Conservation (phyloP, 2,329 filamentous ascomycete species). For the Pseudocercospora vitis region DNA sequence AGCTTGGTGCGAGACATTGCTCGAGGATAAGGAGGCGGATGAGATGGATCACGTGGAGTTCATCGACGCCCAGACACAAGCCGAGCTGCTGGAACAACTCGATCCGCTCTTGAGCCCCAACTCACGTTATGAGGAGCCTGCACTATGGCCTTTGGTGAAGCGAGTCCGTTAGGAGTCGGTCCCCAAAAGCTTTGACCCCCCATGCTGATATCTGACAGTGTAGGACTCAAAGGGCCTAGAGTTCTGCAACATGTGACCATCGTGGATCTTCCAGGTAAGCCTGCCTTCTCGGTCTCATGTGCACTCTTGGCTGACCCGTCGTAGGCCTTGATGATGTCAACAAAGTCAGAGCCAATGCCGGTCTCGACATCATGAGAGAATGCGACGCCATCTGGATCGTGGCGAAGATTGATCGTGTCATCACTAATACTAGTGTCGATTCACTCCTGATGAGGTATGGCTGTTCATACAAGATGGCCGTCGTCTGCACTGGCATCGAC, state of each 20-base stretch:
- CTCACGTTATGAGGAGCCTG: not conserved
- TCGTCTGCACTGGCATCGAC: slow-evolving; percentile 16
- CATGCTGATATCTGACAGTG: slow-evolving; percentile 3
- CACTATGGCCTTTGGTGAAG: slow-evolving; percentile 21
- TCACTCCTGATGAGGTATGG: slow-evolving; percentile 7
- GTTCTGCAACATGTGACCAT: slow-evolving; percentile 14
- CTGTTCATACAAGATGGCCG: slow-evolving; percentile 5
- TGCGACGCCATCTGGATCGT: slow-evolving; percentile 23
- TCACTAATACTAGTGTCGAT: slow-evolving; percentile 13
- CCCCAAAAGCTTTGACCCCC: not conserved
- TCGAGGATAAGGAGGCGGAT: not conserved
- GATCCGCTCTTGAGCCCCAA: slow-evolving; percentile 11
- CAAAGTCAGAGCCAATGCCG: slow-evolving; percentile 10
- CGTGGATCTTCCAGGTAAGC: slow-evolving; percentile 23
- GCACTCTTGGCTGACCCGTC: not conserved
- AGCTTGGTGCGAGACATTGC: not conserved
- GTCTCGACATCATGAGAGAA: not conserved
- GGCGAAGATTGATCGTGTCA: slow-evolving; percentile 8
- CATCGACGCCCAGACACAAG: not conserved
- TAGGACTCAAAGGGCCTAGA: slow-evolving; percentile 13
- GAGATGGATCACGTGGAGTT: not conserved
- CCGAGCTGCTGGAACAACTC: not conserved
- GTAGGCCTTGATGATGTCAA: slow-evolving; percentile 22
- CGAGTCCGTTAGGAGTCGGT: slow-evolving; percentile 4
- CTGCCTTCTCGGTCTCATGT: not conserved